phyloP scores from a whole-genome alignment of 2,329 filamentous ascomycete species.

The Neonectria ditissima region DNA sequence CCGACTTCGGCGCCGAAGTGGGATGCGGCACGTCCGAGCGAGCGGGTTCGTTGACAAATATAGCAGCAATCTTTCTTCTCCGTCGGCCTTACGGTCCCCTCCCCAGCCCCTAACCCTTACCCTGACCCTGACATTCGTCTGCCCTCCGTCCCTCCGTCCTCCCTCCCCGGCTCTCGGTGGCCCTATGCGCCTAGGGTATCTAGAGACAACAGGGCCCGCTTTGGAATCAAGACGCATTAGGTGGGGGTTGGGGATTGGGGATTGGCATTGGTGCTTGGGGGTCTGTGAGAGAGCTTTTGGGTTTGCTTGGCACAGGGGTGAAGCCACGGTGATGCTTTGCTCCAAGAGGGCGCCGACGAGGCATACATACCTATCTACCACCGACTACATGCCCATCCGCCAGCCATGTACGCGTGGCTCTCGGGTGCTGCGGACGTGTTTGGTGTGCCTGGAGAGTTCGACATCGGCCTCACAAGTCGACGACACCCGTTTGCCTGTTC shows the following conservation, averaged over 20 bases:
- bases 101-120: background rate
- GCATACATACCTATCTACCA: no score
- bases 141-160: no score
- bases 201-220: background rate
- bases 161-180: background rate
- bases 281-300: background rate
- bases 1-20: background rate
- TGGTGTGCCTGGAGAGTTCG: background rate
- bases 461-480: background rate
- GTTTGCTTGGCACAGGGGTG: background rate
- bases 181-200: background rate
- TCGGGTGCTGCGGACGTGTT: background rate
- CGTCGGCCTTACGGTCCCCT: background rate
- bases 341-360: no score
- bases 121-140: background rate
- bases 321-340: background rate
- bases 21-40: background rate
- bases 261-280: no score
- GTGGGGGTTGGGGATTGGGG: background rate
- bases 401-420: background rate
- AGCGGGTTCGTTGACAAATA: background rate
- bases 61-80: background rate
- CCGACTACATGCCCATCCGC: no score
- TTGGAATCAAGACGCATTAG: background rate
- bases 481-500: background rate